A percentile compares a stretch with the other conserved stretches of the same genome.
phyloP scores from a whole-genome alignment of 2,329 filamentous ascomycete species.

The Penicillium sp. region DNA sequence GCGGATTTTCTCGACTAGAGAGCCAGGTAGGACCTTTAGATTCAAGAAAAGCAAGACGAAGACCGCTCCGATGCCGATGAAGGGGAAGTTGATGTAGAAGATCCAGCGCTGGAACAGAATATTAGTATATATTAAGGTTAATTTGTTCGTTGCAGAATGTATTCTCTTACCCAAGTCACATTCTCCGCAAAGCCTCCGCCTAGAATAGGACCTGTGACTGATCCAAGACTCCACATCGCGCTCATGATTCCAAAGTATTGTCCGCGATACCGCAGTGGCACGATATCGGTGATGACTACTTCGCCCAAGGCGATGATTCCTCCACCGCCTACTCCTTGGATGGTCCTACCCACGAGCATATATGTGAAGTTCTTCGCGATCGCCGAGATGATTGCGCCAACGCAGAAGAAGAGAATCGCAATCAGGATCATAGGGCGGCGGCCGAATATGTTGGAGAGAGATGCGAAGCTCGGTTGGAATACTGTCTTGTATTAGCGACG shows the following conservation, averaged over 20 bases:
- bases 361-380: slow-evolving; percentile 45
- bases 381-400: slow-evolving; percentile 46
- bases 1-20: slow-evolving; percentile 50
- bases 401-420: slow-evolving; percentile 44
- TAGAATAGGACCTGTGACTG: slow-evolving; percentile 42
- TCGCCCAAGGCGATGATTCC: slow-evolving; percentile 46
- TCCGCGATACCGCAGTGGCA: slow-evolving; percentile 42
- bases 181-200: slow-evolving; percentile 44
- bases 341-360: slow-evolving; percentile 47
- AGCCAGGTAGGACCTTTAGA: slow-evolving; percentile 50
- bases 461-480: slow-evolving; percentile 52
- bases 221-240: slow-evolving; percentile 42
- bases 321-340: slow-evolving; percentile 48
- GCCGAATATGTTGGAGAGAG: slow-evolving; percentile 51
- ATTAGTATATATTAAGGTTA: background rate
- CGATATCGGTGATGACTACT: slow-evolving; percentile 46
- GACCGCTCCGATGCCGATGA: slow-evolving; percentile 30
- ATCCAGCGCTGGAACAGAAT: slow-evolving; percentile 31
- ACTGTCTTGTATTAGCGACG: slow-evolving; percentile 31
- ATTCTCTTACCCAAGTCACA: slow-evolving; percentile 36
- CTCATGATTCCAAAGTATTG: slow-evolving; percentile 43
- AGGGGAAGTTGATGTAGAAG: slow-evolving; percentile 40
- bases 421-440: slow-evolving; percentile 43
- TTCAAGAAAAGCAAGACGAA: slow-evolving; percentile 51
- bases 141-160: background rate